Base-by-base conservation (phyloP, 2,329 filamentous ascomycete species). In the Penicillium concentricum region DNA sequence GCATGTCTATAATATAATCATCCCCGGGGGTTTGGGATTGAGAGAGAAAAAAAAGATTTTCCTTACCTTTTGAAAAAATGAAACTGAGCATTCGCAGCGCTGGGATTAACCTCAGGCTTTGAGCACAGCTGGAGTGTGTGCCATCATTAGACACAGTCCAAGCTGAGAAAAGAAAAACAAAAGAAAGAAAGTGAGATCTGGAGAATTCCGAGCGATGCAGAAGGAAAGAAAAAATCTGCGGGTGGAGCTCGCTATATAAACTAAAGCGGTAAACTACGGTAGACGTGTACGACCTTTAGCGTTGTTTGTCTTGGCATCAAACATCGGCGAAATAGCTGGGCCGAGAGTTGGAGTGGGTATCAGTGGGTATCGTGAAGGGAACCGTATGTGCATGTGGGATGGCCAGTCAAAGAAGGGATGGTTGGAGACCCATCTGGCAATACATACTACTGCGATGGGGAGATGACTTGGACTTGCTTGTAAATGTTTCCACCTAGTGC, bases 1-100 rank as follows among this genome's bases (percentile, higher is more conserved):
- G 80, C 81, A 73, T 84, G 83, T 86, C 83, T 75, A 78, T 75
- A 78, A 74, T 74, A 80, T 86, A 83, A 86, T 86, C 84, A 86
- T 76, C 72, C 71, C 77, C 77, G 62, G 61, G 57, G 47, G 35
- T 50, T 50, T n/a, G 41, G 34, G 48, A 43, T 57, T 49, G 55
- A 57, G 54, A 44, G 44, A 45, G 51, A 56, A 60, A 41, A 46
- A 46, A 53, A 39, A 54, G 18, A 13, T 35, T 38, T 54, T 28
- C 41, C 68, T 65, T 71, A 82, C 81, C 81, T 83, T 80, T 78
- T 72, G 60, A 16, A 49, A 49, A 18, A 42, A n/a, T 22, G 16
- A 18, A 37, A 58, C 51, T 22, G 16, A 20, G 18, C 13, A 20
- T 4, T 39, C n/a, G 34, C 16, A 45, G 47, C 26, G 5, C 41